phyloP scores from a whole-genome alignment of 768 basidiomycete genomes.

The Cystobasidium ongulense region DNA sequence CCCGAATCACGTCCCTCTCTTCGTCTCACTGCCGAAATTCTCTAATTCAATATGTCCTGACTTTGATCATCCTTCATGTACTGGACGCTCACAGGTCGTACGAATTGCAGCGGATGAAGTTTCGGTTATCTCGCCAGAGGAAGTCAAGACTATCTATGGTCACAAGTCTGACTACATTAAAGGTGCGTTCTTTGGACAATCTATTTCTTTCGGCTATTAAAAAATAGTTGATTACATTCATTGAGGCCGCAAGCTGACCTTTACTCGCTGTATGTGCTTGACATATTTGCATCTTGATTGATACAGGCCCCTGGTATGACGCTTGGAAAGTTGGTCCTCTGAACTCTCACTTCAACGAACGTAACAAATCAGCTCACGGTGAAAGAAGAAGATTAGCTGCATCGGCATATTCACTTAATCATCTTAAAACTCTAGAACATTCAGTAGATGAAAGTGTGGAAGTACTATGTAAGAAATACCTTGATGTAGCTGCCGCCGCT shows the following conservation, averaged over 20 bases:
- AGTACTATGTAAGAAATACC: neutral
- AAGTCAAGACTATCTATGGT: neutral
- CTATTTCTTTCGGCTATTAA: too few relatives aligned
- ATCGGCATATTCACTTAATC: neutral
- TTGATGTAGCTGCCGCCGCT: neutral
- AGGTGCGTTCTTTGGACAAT: neutral
- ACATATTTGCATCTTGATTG: too few relatives aligned
- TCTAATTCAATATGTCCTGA: too few relatives aligned
- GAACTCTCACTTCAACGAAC: neutral
- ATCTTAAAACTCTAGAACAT: neutral
- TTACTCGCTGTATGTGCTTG: too few relatives aligned
- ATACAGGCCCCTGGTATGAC: too few relatives aligned
- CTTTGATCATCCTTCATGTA: too few relatives aligned
- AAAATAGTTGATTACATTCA: too few relatives aligned
- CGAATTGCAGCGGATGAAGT: neutral
- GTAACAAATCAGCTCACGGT: neutral
- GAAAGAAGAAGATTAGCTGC: neutral
- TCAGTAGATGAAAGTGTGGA: neutral
- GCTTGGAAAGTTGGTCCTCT: neutral
- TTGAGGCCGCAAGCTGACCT: too few relatives aligned
- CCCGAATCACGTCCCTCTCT: too few relatives aligned
- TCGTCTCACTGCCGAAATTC: too few relatives aligned
- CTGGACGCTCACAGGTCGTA: neutral
- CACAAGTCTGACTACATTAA: neutral
- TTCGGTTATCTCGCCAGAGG: neutral